Evolutionary conservation across 1,284 basidiomycete species (phyloP).

Genomic region (Fomes fomentarius): DNA sequence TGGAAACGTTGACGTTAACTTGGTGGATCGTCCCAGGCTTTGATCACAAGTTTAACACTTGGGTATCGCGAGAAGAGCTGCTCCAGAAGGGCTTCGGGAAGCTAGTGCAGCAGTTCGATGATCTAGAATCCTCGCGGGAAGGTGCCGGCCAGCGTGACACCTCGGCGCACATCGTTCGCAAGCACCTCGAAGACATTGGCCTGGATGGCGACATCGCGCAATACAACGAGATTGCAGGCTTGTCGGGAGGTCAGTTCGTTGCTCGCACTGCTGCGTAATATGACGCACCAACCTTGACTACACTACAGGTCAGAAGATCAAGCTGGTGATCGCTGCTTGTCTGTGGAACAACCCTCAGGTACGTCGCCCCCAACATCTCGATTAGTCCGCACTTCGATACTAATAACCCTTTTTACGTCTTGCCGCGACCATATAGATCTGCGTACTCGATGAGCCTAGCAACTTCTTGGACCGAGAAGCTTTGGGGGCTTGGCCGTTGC

Average conservation of each 20-base stretch:
- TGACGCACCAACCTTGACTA: neutral
- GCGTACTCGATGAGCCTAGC: constrained; percentile 91
- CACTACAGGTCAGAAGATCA: constrained; percentile 87
- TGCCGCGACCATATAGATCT: constrained; percentile 51
- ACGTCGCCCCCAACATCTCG: constrained; percentile 17
- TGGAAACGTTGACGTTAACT: neutral
- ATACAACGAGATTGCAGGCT: constrained; percentile 93
- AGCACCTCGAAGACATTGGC: constrained; percentile 93
- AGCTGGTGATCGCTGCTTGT: constrained; percentile 93
- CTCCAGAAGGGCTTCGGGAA: constrained; percentile 91
- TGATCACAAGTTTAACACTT: constrained; percentile 92
- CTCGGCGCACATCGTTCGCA: constrained; percentile 76
- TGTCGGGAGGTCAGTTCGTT: constrained; percentile 71
- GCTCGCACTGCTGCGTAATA: neutral
- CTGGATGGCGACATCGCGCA: constrained; percentile 97
- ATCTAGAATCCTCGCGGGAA: constrained; percentile 94
- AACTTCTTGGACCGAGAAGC: constrained; percentile 96
- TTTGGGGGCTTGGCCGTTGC: constrained; percentile 94
- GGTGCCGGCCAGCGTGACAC: constrained; percentile 91
- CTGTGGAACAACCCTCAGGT: constrained; percentile 95
- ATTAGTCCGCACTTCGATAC: neutral
- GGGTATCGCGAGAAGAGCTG: constrained; percentile 91
- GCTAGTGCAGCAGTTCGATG: constrained; percentile 94
- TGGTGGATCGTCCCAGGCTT: constrained; percentile 45
- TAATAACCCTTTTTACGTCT: neutral